Percentiles rank a stretch among this genome's conserved stretches.
Evolutionary conservation across 1,284 basidiomycete genomes (phyloP).

Genomic region (Moesziomyces antarcticus): DNA sequence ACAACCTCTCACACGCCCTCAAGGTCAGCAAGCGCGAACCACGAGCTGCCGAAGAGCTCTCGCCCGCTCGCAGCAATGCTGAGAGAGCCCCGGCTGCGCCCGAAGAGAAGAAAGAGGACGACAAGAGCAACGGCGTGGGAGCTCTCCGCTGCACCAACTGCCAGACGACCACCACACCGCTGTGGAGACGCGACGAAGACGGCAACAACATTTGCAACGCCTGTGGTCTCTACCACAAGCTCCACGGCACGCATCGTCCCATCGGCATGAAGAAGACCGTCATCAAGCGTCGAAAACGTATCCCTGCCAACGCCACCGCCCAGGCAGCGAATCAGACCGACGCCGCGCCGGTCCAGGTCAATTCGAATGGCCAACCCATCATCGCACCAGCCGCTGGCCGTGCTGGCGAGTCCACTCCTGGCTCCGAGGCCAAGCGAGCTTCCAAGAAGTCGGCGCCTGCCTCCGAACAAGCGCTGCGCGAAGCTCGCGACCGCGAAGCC

Average conservation of each 20-base stretch:
- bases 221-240: slow-evolving; percentile 88
- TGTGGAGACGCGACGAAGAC: slow-evolving; percentile 90
- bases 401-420: slow-evolving; percentile 13
- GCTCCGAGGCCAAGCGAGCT: slow-evolving; percentile 23
- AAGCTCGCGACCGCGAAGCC: slow-evolving; percentile 62
- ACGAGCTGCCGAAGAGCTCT: slow-evolving; percentile 17
- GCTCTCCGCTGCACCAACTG: slow-evolving; percentile 79
- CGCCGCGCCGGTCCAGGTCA: slow-evolving; percentile 44
- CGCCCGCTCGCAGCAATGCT: slow-evolving; percentile 20
- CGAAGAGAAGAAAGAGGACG: slow-evolving; percentile 39
- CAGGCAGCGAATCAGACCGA: slow-evolving; percentile 40
- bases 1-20: slow-evolving; percentile 56
- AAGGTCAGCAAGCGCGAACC: slow-evolving; percentile 38
- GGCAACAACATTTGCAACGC: slow-evolving; percentile 91
- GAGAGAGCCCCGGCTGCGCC: slow-evolving; percentile 8
- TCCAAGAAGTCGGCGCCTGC: slow-evolving; percentile 28
- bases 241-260: slow-evolving; percentile 94
- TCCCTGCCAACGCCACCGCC: slow-evolving; percentile 68
- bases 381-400: slow-evolving; percentile 43
- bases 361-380: slow-evolving; percentile 40
- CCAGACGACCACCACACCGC: slow-evolving; percentile 86
- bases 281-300: slow-evolving; percentile 96
- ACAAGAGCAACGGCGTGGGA: slow-evolving; percentile 39
- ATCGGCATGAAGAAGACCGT: slow-evolving; percentile 99
- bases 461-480: slow-evolving; percentile 46